A percentile compares a stretch with the other conserved stretches of the same genome.
Conservation (phyloP, 768 basidiomycete species). For the Pleurotus citrinopileatus region DNA sequence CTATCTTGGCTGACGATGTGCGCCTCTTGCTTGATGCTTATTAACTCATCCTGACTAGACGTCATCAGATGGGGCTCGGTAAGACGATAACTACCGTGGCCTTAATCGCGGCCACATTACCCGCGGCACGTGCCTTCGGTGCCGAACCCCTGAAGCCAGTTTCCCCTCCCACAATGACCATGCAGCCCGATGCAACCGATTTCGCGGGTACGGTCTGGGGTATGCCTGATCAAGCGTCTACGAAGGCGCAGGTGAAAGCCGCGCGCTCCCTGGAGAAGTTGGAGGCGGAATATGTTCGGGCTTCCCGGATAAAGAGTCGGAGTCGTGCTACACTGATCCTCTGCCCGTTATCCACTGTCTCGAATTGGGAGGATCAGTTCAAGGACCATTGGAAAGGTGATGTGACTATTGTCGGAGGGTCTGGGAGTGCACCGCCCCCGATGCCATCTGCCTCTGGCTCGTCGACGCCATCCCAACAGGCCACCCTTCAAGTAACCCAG, state of each 20-base stretch:
- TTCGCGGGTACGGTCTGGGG: constrained; percentile 83
- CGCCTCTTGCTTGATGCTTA: constrained; percentile 25
- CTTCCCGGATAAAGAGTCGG: constrained; percentile 74
- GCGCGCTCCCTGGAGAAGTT: constrained; percentile 66
- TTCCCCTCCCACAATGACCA: constrained; percentile 31
- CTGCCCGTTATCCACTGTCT: constrained; percentile 93
- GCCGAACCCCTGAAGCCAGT: constrained; percentile 45
- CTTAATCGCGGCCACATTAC: constrained; percentile 83
- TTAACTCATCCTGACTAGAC: constrained; percentile 9
- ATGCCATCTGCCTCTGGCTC: constrained; percentile 33
- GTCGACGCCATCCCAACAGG: constrained; percentile 30
- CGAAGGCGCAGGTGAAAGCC: constrained; percentile 66
- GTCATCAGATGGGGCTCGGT: constrained; percentile 88
- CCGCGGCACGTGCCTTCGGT: constrained; percentile 66
- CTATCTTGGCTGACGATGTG: constrained; percentile 97
- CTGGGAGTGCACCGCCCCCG: constrained; percentile 36
- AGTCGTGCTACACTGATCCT: constrained; percentile 94
- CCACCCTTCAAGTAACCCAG: constrained; percentile 22
- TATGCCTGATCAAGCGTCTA: constrained; percentile 57
- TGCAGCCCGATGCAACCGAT: constrained; percentile 44
- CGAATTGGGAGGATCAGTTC: constrained; percentile 99
- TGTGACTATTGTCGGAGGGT: constrained; percentile 81
- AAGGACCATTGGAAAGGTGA: constrained; percentile 94
- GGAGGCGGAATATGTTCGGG: constrained; percentile 67
- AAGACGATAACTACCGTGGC: constrained; percentile 97